A percentile compares a stretch with the other conserved stretches of the same genome.
Evolutionary conservation across 139 green algal genomes (phyloP).

Genomic region (Chlorella sp.): DNA sequence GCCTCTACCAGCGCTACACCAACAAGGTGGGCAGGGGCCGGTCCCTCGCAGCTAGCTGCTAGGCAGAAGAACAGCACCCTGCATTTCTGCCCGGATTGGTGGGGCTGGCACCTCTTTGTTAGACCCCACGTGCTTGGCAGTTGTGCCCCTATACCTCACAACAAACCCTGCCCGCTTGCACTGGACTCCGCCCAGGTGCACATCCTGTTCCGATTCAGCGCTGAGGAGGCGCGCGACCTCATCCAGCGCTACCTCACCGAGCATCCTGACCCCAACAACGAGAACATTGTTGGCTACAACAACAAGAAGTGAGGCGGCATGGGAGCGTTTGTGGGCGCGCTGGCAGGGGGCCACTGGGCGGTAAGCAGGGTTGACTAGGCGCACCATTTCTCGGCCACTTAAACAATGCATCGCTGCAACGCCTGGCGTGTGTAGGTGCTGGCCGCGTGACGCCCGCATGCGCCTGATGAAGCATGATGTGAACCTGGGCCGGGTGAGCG

Average conservation of each 20-base stretch:
- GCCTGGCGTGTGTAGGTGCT: slow-evolving; percentile 81
- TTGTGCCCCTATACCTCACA: no score
- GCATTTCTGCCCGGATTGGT: no score
- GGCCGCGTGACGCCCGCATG: slow-evolving; percentile 98
- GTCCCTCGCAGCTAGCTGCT: no score
- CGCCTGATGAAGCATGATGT: slow-evolving; percentile 99
- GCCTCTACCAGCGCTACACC: slow-evolving; percentile 97
- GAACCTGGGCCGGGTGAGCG: slow-evolving; percentile 90
- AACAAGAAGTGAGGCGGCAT: slow-evolving; percentile 68
- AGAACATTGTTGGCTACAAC: slow-evolving; percentile 99
- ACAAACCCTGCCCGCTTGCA: no score
- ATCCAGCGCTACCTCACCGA: slow-evolving; percentile 99
- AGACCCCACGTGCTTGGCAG: no score
- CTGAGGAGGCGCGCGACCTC: slow-evolving; percentile 94
- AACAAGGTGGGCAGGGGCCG: slow-evolving; percentile 65
- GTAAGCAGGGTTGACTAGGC: no score
- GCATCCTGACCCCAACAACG: slow-evolving; percentile 99
- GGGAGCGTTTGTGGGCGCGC: no score
- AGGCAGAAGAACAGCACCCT: no score
- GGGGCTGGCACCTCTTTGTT: no score
- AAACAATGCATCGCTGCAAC: no score
- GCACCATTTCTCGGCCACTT: no score
- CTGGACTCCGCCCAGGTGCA: slow-evolving; percentile 52
- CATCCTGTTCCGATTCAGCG: slow-evolving; percentile 92
- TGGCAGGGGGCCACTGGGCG: no score